A percentile compares a stretch with the other conserved stretches of the same genome.
phyloP scores from a whole-genome alignment of 106 monocot species.

The Alisma plantagoaquatica region DNA sequence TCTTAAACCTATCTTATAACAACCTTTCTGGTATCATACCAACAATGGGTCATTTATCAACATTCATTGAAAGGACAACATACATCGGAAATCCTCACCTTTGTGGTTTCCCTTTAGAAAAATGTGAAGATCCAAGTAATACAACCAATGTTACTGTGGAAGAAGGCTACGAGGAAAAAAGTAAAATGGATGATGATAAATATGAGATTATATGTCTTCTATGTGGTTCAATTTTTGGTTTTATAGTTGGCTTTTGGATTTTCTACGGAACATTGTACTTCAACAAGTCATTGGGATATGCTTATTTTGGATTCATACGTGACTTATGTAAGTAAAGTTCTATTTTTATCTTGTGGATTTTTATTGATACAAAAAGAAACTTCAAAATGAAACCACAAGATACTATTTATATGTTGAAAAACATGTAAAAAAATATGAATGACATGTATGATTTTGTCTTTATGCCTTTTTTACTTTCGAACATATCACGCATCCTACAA shows the following conservation, averaged over 20 bases:
- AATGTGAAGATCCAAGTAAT: not conserved
- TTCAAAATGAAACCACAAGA: too few relatives aligned
- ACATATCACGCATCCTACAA: too few relatives aligned
- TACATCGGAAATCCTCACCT: conserved; percentile 21
- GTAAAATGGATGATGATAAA: not conserved
- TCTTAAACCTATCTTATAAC: conserved; percentile 23
- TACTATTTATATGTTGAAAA: too few relatives aligned
- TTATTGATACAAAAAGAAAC: too few relatives aligned
- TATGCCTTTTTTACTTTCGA: too few relatives aligned
- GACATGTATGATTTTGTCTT: too few relatives aligned
- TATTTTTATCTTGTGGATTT: too few relatives aligned
- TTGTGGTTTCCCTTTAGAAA: conserved; percentile 12
- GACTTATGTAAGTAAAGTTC: too few relatives aligned
- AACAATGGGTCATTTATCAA: not conserved
- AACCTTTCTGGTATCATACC: conserved; percentile 25
- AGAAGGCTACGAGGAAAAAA: too few relatives aligned
- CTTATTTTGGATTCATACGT: not conserved
- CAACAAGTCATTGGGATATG: not conserved
- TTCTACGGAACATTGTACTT: not conserved
- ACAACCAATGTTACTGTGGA: too few relatives aligned
- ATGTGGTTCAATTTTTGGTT: not conserved
- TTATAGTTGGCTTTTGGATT: conserved; percentile 3
- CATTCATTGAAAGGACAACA: conserved; percentile 4
- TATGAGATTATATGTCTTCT: not conserved
- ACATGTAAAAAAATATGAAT: too few relatives aligned